Evolutionary conservation across 2,329 filamentous ascomycete genomes (phyloP), one percentile per base, ranked within the genome.

Genomic region (Shiraia bambusicola): DNA sequence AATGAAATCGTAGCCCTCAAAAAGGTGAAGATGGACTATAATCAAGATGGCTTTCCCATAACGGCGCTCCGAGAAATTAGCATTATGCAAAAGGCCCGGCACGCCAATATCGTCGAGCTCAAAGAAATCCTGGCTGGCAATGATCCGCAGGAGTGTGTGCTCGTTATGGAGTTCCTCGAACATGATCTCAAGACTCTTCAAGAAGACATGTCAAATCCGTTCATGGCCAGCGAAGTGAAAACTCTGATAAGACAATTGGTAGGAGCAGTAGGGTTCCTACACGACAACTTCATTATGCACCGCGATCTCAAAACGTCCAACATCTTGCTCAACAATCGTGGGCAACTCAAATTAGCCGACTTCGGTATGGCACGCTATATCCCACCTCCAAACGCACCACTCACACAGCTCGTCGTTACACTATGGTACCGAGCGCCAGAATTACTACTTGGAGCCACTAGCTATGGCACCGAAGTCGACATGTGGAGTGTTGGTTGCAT

Each of bases 401-500:
- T 97, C 46, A 97, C 93, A 2, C 87, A 92, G 64, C 81, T 97
- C 33, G 93, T 98, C 49, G 92, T 97, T 13, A 98, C 93, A 6
- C 79, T 98, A 6, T 98, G 93, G 93, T 98, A 98, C 69, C 87
- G 93, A 42, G 80, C 88, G 1, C 93, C 93, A 0, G 93, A 97
- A 70, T 79, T 97, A 9, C 79, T 98, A 2, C 82, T 97, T 3
- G 93, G 93, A 5, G 76, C 87, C 0, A 79, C 80, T 26, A 78
- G 77, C 12, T 98, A 98, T 72, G 84, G 79, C 45, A 73, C 78
- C 1, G 81, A 87, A 47, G 78, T 97, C 56, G 93, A 97, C 71
- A 87, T 97, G 79, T 98, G 93, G 93, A 94, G 87, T 69, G 75
- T 97, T 3, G 93, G 93, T 10, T 97, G 93, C 71, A 90, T 98